phyloP scores from a whole-genome alignment of 208 protist species.

The Leishmania turanica region DNA sequence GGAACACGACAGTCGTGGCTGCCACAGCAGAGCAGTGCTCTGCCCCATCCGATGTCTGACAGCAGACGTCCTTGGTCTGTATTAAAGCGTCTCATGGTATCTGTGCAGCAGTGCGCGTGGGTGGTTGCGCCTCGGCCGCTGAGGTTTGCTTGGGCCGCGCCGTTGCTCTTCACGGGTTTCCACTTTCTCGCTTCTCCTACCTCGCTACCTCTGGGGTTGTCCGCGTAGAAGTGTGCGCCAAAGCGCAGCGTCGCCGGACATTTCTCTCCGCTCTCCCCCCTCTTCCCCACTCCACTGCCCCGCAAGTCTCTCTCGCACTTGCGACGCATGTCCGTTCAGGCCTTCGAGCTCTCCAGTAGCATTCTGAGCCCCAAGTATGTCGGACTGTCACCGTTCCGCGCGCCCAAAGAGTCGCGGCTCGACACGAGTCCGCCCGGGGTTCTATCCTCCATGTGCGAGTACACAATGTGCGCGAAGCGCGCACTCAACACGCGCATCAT shows the following conservation, averaged over 20 bases:
- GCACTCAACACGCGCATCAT: slow-evolving; percentile 88
- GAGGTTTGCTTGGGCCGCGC: neutral
- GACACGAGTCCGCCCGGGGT: slow-evolving; percentile 40
- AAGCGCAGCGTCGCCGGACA: too few relatives aligned
- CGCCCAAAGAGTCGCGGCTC: slow-evolving; percentile 34
- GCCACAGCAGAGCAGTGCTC: neutral
- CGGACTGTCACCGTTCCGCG: slow-evolving; percentile 65
- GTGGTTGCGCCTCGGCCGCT: neutral
- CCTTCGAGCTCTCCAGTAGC: slow-evolving; percentile 74
- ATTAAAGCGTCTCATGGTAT: neutral
- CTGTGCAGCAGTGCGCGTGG: neutral
- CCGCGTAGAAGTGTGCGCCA: neutral
- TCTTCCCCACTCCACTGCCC: neutral
- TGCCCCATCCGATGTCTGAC: neutral
- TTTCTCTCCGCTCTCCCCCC: neutral
- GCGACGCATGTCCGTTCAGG: slow-evolving; percentile 46
- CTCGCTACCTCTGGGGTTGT: neutral
- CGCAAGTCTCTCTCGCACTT: neutral
- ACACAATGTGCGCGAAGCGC: slow-evolving; percentile 77
- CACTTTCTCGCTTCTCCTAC: neutral
- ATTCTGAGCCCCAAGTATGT: slow-evolving; percentile 75
- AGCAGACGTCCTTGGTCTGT: neutral
- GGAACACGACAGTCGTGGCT: neutral
- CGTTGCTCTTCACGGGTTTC: neutral
- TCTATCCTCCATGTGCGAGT: slow-evolving; percentile 50